phyloP scores from a whole-genome alignment of 495 filamentous ascomycete species.

The Pseudevernia furfuracea region DNA sequence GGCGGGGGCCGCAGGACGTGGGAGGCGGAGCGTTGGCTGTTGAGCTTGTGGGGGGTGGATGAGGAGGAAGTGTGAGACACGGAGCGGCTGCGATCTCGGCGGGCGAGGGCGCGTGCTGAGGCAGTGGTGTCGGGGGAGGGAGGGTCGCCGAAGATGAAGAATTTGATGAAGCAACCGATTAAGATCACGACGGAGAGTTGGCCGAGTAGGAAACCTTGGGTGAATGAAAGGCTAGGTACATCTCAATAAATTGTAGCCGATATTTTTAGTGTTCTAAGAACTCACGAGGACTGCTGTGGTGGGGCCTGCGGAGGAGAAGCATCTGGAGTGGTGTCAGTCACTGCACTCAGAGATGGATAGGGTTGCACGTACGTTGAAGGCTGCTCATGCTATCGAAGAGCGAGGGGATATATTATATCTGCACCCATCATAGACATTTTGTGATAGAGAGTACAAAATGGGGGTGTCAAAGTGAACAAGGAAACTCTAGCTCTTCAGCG shows the following conservation, averaged over 20 bases:
- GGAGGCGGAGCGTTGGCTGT: conserved; percentile 67
- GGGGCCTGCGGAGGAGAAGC: conserved; percentile 17
- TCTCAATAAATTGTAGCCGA: background rate
- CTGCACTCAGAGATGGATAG: too few relatives aligned
- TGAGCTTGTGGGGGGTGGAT: conserved; percentile 27
- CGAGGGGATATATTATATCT: background rate
- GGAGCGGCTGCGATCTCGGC: conserved; percentile 60
- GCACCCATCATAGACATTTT: conserved; percentile 1
- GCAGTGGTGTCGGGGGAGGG: conserved; percentile 71
- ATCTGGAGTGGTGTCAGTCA: conserved; percentile 19
- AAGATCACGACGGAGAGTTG: conserved; percentile 86
- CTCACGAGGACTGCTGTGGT: conserved; percentile 42
- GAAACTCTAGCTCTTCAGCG: background rate
- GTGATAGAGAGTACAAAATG: background rate
- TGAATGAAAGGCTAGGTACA: conserved; percentile 66
- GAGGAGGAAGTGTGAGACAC: conserved; percentile 44
- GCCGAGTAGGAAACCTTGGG: conserved; percentile 85
- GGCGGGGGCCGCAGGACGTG: conserved; percentile 60
- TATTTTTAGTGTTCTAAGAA: conserved; percentile 13
- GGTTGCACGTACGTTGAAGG: conserved; percentile 12
- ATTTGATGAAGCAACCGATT: conserved; percentile 93
- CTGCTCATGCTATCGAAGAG: conserved; percentile 22
- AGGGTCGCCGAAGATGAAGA: conserved; percentile 97
- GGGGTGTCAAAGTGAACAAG: background rate
- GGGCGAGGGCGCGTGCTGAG: conserved; percentile 58